A percentile compares a stretch with the other conserved stretches of the same genome.
These are phyloP conservation scores for Cyclotella atomus DNA, from an alignment of 108 stramenopile genomes.

Conservation along the genomic window DNA sequence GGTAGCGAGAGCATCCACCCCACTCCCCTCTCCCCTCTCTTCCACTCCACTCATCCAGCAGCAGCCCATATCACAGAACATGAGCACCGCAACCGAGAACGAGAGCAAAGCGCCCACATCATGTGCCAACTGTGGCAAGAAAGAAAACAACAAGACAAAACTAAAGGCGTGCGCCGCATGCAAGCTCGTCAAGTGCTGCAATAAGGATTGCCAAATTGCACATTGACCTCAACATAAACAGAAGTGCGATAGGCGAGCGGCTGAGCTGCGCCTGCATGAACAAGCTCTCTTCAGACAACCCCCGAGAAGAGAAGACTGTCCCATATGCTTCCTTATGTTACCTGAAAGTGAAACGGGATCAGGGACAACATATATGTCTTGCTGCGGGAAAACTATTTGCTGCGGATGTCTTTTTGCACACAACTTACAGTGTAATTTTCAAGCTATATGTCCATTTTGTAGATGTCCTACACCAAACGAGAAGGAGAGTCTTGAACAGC, in stretches of 20 bases:
- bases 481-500: background rate
- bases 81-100: background rate
- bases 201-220: constrained; percentile 3
- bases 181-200: too few relatives aligned
- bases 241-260: background rate
- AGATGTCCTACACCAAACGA: background rate
- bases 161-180: background rate
- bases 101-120: background rate
- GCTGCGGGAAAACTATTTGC: background rate
- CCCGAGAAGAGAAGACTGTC: too few relatives aligned
- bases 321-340: too few relatives aligned
- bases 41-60: background rate
- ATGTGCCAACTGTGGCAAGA: background rate
- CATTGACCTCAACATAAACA: background rate
- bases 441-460: background rate
- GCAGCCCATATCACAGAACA: too few relatives aligned
- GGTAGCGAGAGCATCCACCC: background rate
- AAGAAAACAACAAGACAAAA: background rate
- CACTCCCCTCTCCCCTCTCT: background rate
- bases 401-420: too few relatives aligned
- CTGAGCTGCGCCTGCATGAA: background rate
- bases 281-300: background rate
- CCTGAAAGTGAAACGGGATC: background rate
- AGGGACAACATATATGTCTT: background rate
- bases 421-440: background rate